These are phyloP conservation scores for Pholiota adiposa DNA, from an alignment of 1,284 basidiomycete species.

Conservation along the genomic window DNA sequence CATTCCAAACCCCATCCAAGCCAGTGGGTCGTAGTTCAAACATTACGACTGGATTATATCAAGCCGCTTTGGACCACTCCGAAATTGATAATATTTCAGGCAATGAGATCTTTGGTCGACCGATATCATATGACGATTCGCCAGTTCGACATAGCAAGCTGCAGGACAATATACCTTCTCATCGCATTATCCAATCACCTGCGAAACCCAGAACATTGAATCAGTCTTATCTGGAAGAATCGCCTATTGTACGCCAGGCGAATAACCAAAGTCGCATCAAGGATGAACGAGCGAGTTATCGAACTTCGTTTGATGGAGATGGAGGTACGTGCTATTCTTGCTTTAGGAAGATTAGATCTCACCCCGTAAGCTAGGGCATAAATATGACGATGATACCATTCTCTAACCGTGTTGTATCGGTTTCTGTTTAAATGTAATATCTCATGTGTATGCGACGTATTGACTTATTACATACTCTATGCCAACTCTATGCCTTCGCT, in stretches of 20 bases:
- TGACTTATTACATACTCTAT: too few relatives aligned
- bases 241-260: constrained; percentile 36
- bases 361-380: not conserved
- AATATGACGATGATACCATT: not conserved
- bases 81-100: not conserved
- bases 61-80: constrained; percentile 31
- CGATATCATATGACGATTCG: constrained; percentile 37
- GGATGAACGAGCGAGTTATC: not conserved
- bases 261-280: not conserved
- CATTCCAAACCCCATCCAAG: constrained; percentile 55
- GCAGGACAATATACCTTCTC: constrained; percentile 22
- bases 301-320: not conserved
- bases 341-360: too few relatives aligned
- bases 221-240: constrained; percentile 34
- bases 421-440: too few relatives aligned
- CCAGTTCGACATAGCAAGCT: constrained; percentile 34
- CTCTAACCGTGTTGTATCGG: not conserved
- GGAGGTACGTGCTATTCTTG: not conserved
- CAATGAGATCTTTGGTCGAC: constrained; percentile 27
- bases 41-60: constrained; percentile 27
- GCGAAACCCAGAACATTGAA: constrained; percentile 27
- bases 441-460: too few relatives aligned
- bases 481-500: too few relatives aligned
- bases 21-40: constrained; percentile 29
- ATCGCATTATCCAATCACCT: constrained; percentile 31